phyloP scores from a whole-genome alignment of 2,329 filamentous ascomycete species.

The Tetracladium maxilliforme region DNA sequence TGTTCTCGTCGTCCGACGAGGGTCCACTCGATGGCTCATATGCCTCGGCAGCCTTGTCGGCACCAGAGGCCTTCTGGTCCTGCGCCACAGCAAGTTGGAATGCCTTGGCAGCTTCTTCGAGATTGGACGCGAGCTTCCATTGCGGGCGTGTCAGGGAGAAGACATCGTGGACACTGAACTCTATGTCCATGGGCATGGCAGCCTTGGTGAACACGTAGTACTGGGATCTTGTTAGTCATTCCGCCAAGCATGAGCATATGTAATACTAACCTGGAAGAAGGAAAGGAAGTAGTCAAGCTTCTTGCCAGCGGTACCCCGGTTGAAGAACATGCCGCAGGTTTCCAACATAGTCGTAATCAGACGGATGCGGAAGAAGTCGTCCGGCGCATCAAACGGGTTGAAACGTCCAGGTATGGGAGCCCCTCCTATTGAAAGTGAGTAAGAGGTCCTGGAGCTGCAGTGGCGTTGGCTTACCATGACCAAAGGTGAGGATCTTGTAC shows the following conservation, averaged over 20 bases:
- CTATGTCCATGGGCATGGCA: constrained; percentile 85
- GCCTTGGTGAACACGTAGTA: constrained; percentile 93
- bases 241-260: too few relatives aligned
- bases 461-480: constrained; percentile 63
- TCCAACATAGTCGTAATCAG: constrained; percentile 81
- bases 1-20: constrained; percentile 64
- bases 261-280: constrained; percentile 64
- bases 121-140: constrained; percentile 72
- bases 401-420: constrained; percentile 65
- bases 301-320: constrained; percentile 83
- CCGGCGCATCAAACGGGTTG: constrained; percentile 70
- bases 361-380: constrained; percentile 93
- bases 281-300: constrained; percentile 96
- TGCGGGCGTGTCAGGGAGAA: constrained; percentile 75
- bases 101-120: constrained; percentile 69
- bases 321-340: constrained; percentile 92
- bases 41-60: constrained; percentile 52
- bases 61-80: constrained; percentile 69
- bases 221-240: constrained; percentile 22
- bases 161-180: constrained; percentile 90
- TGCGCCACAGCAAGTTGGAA: constrained; percentile 83
- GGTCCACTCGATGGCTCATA: constrained; percentile 59
- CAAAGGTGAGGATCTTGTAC: constrained; percentile 89
- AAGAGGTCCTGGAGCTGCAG: constrained; percentile 3
- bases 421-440: constrained; percentile 36